These are phyloP conservation scores for Globisporangium okanoganense DNA, from an alignment of 352 stramenopile genomes.

Conservation along the genomic window DNA sequence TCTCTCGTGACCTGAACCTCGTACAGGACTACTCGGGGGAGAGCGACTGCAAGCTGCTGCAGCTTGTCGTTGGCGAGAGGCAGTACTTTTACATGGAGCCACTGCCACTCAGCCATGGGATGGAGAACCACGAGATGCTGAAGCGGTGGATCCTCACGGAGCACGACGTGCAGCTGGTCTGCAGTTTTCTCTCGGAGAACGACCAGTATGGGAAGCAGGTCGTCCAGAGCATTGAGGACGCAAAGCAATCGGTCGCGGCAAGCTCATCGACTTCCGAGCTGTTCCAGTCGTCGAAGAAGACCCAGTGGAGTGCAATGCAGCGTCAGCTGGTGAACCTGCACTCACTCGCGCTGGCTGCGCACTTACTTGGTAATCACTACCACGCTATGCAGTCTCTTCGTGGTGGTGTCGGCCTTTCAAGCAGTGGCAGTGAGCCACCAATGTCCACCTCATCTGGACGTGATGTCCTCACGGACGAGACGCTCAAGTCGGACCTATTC, in stretches of 20 bases:
- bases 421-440: not conserved
- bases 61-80: slow-evolving; percentile 53
- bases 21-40: slow-evolving; percentile 76
- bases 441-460: not conserved
- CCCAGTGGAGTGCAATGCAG: slow-evolving; percentile 56
- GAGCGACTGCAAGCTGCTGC: slow-evolving; percentile 56
- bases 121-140: slow-evolving; percentile 16
- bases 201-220: slow-evolving; percentile 28
- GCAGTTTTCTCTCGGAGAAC: slow-evolving; percentile 28
- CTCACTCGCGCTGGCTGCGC: slow-evolving; percentile 47
- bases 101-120: slow-evolving; percentile 22
- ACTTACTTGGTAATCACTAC: slow-evolving; percentile 60
- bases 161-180: slow-evolving; percentile 34
- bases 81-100: slow-evolving; percentile 82
- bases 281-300: slow-evolving; percentile 40
- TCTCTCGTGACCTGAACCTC: slow-evolving; percentile 65
- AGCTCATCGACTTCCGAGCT: slow-evolving; percentile 11
- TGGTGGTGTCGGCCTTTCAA: slow-evolving; percentile 6
- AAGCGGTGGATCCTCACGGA: slow-evolving; percentile 34
- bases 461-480: slow-evolving; percentile 37
- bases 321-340: slow-evolving; percentile 47
- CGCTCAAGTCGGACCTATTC: slow-evolving; percentile 65
- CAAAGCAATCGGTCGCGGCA: not conserved
- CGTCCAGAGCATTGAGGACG: slow-evolving; percentile 5
- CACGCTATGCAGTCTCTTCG: slow-evolving; percentile 24